These are phyloP conservation scores for Hibiscus mutabilis DNA, from an alignment of 345 rosid genomes.

Conservation along the genomic window DNA sequence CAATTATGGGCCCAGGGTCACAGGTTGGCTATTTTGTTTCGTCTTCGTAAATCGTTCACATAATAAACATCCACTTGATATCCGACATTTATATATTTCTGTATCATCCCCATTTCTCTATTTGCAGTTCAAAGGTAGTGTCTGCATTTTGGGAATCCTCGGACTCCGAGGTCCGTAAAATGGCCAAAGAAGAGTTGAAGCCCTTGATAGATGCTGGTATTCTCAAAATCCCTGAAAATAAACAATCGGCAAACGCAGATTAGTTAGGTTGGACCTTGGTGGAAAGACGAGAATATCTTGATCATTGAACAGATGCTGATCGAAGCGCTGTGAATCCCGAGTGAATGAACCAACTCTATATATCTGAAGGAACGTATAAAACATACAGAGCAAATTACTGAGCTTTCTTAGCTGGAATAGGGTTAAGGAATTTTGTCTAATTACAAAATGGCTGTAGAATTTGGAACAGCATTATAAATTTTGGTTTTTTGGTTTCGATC, in stretches of 20 bases:
- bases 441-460: neutral
- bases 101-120: conserved; percentile 8
- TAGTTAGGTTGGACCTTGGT: conserved; percentile 9
- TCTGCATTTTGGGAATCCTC: conserved; percentile 61
- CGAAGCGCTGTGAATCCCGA: neutral
- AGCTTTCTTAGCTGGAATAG: neutral
- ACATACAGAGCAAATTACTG: neutral
- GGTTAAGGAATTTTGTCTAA: neutral
- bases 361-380: neutral
- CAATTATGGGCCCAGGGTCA: neutral
- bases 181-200: conserved; percentile 60
- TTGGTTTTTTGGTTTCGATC: neutral
- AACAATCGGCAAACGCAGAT: conserved; percentile 26
- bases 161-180: conserved; percentile 36
- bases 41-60: neutral
- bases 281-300: neutral
- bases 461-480: neutral
- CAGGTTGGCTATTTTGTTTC: conserved; percentile 28
- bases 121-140: conserved; percentile 69
- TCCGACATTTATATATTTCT: neutral
- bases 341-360: neutral
- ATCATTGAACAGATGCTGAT: neutral
- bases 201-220: conserved; percentile 52
- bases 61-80: neutral
- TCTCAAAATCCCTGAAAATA: conserved; percentile 41